These are phyloP conservation scores for Yamadazyma phyllophila DNA, from an alignment of 805 yeast genomes.

Conservation along the genomic window DNA sequence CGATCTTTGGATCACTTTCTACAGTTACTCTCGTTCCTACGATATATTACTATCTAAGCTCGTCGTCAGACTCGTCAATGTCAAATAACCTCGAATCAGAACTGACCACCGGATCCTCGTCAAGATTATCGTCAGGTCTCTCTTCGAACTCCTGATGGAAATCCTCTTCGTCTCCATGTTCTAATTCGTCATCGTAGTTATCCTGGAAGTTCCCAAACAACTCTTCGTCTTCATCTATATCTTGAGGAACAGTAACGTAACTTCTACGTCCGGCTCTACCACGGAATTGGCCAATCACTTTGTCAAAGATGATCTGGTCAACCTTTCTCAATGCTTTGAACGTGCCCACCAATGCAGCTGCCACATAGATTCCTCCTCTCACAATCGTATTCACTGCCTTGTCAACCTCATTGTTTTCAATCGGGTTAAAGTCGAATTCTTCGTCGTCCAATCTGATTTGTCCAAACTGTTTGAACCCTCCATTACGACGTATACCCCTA, in stretches of 20 bases:
- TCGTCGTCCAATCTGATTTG: constrained; percentile 77
- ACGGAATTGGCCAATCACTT: constrained; percentile 28
- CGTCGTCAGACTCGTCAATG: constrained; percentile 8
- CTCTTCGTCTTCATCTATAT: constrained; percentile 37
- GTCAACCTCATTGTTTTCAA: constrained; percentile 64
- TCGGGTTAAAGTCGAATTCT: constrained; percentile 44
- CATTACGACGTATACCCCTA: constrained; percentile 75
- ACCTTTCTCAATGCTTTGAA: constrained; percentile 33
- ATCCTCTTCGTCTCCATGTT: constrained; percentile 24
- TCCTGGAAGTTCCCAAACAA: constrained; percentile 42
- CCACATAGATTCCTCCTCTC: constrained; percentile 50
- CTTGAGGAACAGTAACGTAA: constrained; percentile 43
- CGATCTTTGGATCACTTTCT: too few relatives aligned
- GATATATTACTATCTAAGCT: too few relatives aligned
- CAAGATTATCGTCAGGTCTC: constrained; percentile 15
- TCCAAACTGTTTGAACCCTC: constrained; percentile 75
- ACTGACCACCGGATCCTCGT: constrained; percentile 7
- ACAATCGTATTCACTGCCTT: constrained; percentile 57
- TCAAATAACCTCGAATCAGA: constrained; percentile 16
- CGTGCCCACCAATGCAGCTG: constrained; percentile 39
- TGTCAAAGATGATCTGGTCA: constrained; percentile 34
- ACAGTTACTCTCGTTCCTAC: too few relatives aligned
- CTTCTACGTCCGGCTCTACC: constrained; percentile 39
- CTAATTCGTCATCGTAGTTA: constrained; percentile 37
- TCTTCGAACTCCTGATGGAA: constrained; percentile 18